phyloP scores from a whole-genome alignment of 495 filamentous ascomycete genomes.

The Xylaria intraflava region DNA sequence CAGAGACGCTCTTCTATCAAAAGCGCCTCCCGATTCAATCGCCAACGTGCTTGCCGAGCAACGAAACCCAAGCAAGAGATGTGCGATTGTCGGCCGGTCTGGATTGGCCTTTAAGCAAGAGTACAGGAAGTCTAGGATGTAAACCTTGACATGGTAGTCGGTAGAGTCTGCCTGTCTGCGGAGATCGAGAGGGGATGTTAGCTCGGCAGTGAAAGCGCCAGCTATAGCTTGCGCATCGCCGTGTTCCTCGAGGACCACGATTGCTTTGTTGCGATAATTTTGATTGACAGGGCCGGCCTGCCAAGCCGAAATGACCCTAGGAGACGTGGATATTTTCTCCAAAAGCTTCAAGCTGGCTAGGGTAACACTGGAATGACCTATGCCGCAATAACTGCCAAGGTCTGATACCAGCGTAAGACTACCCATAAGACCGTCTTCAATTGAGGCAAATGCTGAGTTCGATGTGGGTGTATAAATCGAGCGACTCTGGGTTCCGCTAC shows the following conservation, averaged over 20 bases:
- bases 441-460: slow-evolving; percentile 68
- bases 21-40: slow-evolving; percentile 55
- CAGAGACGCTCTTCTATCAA: slow-evolving; percentile 62
- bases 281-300: slow-evolving; percentile 41
- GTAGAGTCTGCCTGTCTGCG: slow-evolving; percentile 55
- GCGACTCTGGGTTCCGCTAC: slow-evolving; percentile 24
- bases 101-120: slow-evolving; percentile 64
- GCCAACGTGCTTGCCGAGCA: slow-evolving; percentile 61
- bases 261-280: slow-evolving; percentile 66
- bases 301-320: slow-evolving; percentile 58
- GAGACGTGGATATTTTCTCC: slow-evolving; percentile 76
- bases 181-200: slow-evolving; percentile 57
- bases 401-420: slow-evolving; percentile 68
- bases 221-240: slow-evolving; percentile 64
- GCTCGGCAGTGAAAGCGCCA: slow-evolving; percentile 56
- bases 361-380: slow-evolving; percentile 68
- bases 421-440: slow-evolving; percentile 86
- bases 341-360: slow-evolving; percentile 71
- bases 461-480: slow-evolving; percentile 42
- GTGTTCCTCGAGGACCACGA: slow-evolving; percentile 67
- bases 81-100: slow-evolving; percentile 72
- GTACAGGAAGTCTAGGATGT: slow-evolving; percentile 75
- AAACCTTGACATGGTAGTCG: slow-evolving; percentile 67
- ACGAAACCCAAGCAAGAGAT: slow-evolving; percentile 82
- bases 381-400: slow-evolving; percentile 75